Evolutionary conservation across 2,329 filamentous ascomycete genomes (phyloP).

Genomic region (Rhynchosporium agropyri): DNA sequence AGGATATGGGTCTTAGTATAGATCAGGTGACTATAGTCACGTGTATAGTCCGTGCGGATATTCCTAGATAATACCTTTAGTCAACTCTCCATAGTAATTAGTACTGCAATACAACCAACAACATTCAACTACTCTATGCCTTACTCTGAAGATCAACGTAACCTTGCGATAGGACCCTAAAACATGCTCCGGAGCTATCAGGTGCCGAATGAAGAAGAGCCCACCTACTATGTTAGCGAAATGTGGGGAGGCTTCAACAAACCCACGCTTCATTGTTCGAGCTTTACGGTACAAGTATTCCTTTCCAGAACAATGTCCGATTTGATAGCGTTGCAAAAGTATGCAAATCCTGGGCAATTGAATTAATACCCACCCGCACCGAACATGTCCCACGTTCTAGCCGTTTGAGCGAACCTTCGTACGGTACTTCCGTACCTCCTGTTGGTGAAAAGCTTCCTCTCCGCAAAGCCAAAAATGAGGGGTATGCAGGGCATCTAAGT

Average conservation of each 20-base stretch:
- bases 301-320: background rate
- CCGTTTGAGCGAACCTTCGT: background rate
- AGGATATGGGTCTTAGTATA: too few species aligned
- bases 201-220: slow-evolving; percentile 3
- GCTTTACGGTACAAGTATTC: background rate
- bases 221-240: background rate
- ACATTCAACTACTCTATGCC: too few species aligned
- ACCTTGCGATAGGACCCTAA: too few species aligned
- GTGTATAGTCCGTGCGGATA: too few species aligned
- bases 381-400: background rate
- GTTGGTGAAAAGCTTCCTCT: background rate
- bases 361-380: background rate
- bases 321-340: background rate
- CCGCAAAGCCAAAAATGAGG: slow-evolving; percentile 5
- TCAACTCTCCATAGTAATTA: too few species aligned
- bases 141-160: too few species aligned
- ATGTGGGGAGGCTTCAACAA: background rate
- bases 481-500: background rate
- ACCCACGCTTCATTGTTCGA: background rate
- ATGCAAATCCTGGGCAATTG: background rate
- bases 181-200: background rate
- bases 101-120: too few species aligned
- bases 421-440: background rate
- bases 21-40: too few species aligned
- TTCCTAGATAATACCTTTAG: too few species aligned